Evolutionary conservation across 257 asterid genomes (phyloP), one percentile per base, ranked within the genome.

Genomic region (Rehmannia glutinosa): DNA sequence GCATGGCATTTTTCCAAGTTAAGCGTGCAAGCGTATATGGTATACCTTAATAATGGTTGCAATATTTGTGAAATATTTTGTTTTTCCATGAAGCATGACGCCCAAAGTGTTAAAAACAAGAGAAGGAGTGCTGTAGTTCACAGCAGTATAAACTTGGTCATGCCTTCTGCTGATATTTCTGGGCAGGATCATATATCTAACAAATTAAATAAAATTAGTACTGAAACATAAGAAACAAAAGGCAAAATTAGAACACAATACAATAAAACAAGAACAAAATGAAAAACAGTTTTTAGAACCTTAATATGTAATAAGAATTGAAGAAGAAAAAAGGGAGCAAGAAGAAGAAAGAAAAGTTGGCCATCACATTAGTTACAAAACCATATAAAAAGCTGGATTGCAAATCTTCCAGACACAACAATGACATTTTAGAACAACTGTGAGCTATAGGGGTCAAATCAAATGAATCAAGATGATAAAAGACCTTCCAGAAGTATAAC

Each of bases 41-140:
- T 46, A 66, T 75, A 90, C 97, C 97, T 86, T 79, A 76, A 87
- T 49, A 57, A 86, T 70, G 69, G 84, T 79, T 68, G 83, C 79
- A 69, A 90, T 83, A 56, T 77, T 75, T 51, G 76, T 64, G 75
- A 85, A 73, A 70, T 75, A 75, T 68, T 74, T 82, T 77, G 82
- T 71, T 75, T 84, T 84, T 33, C 96, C 97, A 68, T 82, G 94
- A 59, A 90, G 85, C 88, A 85, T 72, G 83, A 87, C 52, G 35
- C 96, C 97, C 55, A 81, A 57, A 73, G 71, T 75, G 74, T 71
- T 77, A 66, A 90, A 90, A 70, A 87, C 78, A 33, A 77, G 82
- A 70, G 81, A 59, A 71, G 60, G 60, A 6, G 58, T 23, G 38
- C 75, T 68, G 69, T 53, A 66, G 76, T 64, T 45, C 8, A 75